phyloP scores from a whole-genome alignment of 257 asterid species.

The Orobanche coerulescens region DNA sequence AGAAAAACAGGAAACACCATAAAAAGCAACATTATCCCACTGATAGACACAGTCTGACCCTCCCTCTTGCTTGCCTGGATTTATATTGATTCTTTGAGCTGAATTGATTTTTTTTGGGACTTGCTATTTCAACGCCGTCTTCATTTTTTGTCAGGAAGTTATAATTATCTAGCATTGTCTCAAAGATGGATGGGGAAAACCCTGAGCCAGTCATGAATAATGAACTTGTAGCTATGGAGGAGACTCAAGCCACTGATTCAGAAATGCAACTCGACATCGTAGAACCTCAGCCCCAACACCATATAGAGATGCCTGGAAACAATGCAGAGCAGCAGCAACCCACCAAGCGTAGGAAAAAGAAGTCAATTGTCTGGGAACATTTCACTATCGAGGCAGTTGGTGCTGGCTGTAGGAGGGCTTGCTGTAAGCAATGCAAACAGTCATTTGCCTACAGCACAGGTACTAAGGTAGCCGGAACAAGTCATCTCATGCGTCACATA shows the following conservation, averaged over 20 bases:
- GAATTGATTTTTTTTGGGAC: background rate
- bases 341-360: slow-evolving; percentile 72
- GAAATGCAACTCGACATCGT: slow-evolving; percentile 42
- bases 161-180: background rate
- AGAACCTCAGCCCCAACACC: slow-evolving; percentile 30
- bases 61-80: too few species aligned
- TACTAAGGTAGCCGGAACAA: slow-evolving; percentile 90
- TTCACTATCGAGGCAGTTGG: slow-evolving; percentile 80
- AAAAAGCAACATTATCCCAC: too few species aligned
- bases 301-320: slow-evolving; percentile 30
- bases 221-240: slow-evolving; percentile 53
- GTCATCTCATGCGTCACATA: slow-evolving; percentile 97
- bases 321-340: slow-evolving; percentile 29
- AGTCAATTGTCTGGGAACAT: slow-evolving; percentile 96
- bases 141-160: slow-evolving; percentile 20
- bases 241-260: slow-evolving; percentile 33
- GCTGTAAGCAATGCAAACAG: slow-evolving; percentile 95
- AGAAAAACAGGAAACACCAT: too few species aligned
- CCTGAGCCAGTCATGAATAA: slow-evolving; percentile 28
- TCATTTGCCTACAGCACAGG: slow-evolving; percentile 97
- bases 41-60: too few species aligned
- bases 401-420: slow-evolving; percentile 74
- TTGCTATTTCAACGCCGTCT: background rate
- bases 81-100: background rate
- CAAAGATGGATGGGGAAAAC: slow-evolving; percentile 38